These are phyloP conservation scores for Leucocoprinus leucothites DNA, from an alignment of 768 basidiomycete species.

Conservation along the genomic window DNA sequence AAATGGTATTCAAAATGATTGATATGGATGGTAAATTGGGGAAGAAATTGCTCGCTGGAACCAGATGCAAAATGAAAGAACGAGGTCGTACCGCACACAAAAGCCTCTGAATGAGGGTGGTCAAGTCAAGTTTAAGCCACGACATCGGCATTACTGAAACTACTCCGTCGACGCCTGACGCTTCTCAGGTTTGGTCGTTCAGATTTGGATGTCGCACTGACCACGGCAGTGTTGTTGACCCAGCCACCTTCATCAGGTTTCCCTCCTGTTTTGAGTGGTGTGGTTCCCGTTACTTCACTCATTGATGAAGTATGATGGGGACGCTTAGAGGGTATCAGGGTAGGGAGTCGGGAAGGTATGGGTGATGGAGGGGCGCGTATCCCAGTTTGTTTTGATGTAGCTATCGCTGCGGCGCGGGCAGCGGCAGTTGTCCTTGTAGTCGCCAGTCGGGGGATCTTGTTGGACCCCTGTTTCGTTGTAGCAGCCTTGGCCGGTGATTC, in stretches of 20 bases:
- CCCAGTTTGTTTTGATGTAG: conserved; percentile 26
- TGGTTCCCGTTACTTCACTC: conserved; percentile 44
- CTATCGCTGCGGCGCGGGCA: conserved; percentile 24
- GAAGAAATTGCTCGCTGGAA: conserved; percentile 24
- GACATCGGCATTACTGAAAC: conserved; percentile 85
- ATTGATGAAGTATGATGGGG: conserved; percentile 44
- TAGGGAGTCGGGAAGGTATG: conserved; percentile 75
- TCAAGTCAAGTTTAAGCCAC: conserved; percentile 49
- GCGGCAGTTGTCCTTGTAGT: conserved; percentile 48
- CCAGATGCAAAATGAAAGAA: conserved; percentile 15
- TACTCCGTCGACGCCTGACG: conserved; percentile 75
- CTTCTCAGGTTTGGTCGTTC: conserved; percentile 73
- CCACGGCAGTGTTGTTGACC: conserved; percentile 75
- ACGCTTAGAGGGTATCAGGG: conserved; percentile 59
- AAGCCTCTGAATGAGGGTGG: not conserved
- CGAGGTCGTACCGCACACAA: conserved; percentile 8
- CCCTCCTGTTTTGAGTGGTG: conserved; percentile 35
- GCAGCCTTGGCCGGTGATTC: conserved; percentile 43
- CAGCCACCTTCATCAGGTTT: conserved; percentile 53
- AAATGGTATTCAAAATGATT: conserved; percentile 16
- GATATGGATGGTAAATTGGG: conserved; percentile 30
- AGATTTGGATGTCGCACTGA: conserved; percentile 68
- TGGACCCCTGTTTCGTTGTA: conserved; percentile 42
- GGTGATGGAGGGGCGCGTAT: conserved; percentile 55
- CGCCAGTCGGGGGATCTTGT: conserved; percentile 69